phyloP scores from a whole-genome alignment of 2,329 filamentous ascomycete genomes.

The Paraconiothyrium sp. region DNA sequence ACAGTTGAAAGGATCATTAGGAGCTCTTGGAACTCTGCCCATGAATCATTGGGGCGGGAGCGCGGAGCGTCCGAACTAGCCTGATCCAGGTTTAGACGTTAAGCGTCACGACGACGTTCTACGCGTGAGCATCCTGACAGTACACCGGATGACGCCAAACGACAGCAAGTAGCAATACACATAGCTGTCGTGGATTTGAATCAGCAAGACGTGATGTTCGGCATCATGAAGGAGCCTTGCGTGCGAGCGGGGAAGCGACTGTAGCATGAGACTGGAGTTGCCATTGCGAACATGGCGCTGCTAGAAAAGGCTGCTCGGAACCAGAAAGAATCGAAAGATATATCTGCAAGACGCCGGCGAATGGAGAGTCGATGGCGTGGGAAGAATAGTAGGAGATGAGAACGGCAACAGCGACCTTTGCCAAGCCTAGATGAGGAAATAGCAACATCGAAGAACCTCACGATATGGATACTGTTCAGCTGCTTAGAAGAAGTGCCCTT shows the following conservation, averaged over 20 bases:
- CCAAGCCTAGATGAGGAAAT: neutral
- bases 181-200: neutral
- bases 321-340: neutral
- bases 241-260: neutral
- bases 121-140: neutral
- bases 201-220: neutral
- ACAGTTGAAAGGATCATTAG: neutral
- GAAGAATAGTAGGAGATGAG: neutral
- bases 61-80: slow-evolving; percentile 1
- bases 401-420: neutral
- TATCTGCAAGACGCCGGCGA: too few relatives aligned
- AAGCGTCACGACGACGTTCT: neutral
- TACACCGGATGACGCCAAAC: neutral
- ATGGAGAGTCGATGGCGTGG: too few relatives aligned
- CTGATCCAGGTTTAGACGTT: neutral
- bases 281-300: neutral
- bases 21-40: neutral
- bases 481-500: neutral
- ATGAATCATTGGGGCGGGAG: slow-evolving; percentile 2
- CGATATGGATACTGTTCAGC: neutral
- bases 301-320: neutral
- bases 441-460: neutral
- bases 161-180: neutral
- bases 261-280: neutral
- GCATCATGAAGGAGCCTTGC: neutral